Evolutionary conservation across 805 yeast species (phyloP), one percentile per base, ranked within the genome.

Genomic region (Brettanomyces bruxellensis): DNA sequence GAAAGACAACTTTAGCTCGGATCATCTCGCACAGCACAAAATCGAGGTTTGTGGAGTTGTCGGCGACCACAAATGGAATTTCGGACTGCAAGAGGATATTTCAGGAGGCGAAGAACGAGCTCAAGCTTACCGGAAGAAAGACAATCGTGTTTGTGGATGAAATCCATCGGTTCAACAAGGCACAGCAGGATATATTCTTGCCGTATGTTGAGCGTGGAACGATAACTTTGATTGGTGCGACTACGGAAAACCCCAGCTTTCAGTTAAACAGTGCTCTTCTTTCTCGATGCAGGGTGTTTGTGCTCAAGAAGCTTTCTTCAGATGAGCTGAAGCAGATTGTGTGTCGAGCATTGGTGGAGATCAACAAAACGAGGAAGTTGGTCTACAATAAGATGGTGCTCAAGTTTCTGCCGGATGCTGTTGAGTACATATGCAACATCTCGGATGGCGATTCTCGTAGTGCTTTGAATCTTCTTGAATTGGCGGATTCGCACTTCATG

Each of bases 171-270:
- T 89, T 88, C 60, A 81, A 81, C 53, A 83, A 84, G 49, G 70
- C 80, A 0, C 99, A 93, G 58, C 99, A 93, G 61, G 98, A 93
- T 62, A 75, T 81, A 41, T 76, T 95, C 41, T 67, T 93, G 37
- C 93, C 95, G 0, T 81, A 78, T 50, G 83, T 91, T 1, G 99
- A 93, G 60, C 69, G 76, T 28, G 98, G 98, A 3, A 79, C 79
- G 45, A 78, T 90, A 40, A 78, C 81, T 1, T 71, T 93, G 39
- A 79, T 91, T 44, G 99, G 99, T 4, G 97, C 98, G n/a, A 93
- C 99, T 0, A 90, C 98, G 0, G 99, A 93, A 60, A 93, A 93
- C 59, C 96, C 97, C 4, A 79, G 85, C 42, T 83, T 84, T 55
- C 83, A 87, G 55, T 65, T 93, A 38, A 81, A 89, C 49, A 78